Conservation (phyloP, 2,329 filamentous ascomycete species). For the Cryphonectria parasitica region DNA sequence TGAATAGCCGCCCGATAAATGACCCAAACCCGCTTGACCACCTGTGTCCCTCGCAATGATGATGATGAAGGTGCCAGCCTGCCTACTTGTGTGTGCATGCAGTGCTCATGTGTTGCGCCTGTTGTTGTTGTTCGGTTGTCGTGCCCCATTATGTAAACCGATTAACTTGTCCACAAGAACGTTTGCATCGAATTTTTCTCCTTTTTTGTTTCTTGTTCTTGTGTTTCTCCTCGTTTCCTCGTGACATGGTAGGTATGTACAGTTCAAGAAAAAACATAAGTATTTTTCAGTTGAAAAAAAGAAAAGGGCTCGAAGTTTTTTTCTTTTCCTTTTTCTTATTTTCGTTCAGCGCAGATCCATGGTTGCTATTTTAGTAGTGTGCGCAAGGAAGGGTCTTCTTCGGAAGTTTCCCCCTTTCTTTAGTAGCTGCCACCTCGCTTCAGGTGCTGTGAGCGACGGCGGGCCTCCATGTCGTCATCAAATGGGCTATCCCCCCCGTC, state of each 20-base stretch:
- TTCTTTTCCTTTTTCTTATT: background rate
- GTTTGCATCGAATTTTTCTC: background rate
- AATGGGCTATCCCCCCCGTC: conserved; percentile 51
- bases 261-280: conserved; percentile 9
- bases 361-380: background rate
- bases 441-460: conserved; percentile 40
- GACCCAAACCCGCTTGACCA: conserved; percentile 15
- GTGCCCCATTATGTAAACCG: background rate
- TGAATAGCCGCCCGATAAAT: conserved; percentile 17
- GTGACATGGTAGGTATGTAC: conserved; percentile 20
- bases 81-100: background rate
- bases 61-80: conserved; percentile 19
- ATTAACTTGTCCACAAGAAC: conserved; percentile 2
- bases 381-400: background rate
- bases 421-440: conserved; percentile 48
- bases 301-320: background rate
- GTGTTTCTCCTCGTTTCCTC: background rate
- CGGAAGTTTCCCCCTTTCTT: background rate
- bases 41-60: background rate
- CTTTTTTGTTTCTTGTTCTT: background rate
- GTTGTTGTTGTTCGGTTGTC: background rate
- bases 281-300: background rate
- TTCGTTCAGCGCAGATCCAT: background rate
- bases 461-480: conserved; percentile 47
- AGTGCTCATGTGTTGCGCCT: background rate